Conservation (phyloP, 352 stramenopile genomes). For the Plasmopara viticola region DNA sequence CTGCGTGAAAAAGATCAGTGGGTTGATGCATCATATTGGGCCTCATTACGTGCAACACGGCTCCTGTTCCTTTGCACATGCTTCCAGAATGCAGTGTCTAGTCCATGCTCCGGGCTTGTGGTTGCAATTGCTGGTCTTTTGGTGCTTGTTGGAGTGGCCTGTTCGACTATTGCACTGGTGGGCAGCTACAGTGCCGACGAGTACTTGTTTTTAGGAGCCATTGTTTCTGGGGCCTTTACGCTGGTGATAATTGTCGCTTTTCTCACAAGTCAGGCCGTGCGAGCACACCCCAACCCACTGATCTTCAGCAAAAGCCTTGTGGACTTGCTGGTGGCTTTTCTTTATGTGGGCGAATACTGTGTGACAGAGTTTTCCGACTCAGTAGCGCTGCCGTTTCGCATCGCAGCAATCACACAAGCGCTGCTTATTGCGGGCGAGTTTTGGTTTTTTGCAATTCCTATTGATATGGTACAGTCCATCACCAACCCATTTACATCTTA, state of each 20-base stretch:
- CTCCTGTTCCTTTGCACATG: slow-evolving; percentile 21
- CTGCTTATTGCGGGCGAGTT: slow-evolving; percentile 82
- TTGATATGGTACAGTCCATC: slow-evolving; percentile 86
- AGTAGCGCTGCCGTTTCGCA: slow-evolving; percentile 48
- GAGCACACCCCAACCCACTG: slow-evolving; percentile 72
- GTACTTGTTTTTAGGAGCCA: slow-evolving; percentile 66
- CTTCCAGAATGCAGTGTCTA: slow-evolving; percentile 15
- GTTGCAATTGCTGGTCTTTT: slow-evolving; percentile 31
- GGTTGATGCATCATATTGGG: slow-evolving; percentile 8
- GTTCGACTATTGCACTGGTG: slow-evolving; percentile 29
- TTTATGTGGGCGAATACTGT: slow-evolving; percentile 77
- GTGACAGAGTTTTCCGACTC: slow-evolving; percentile 57
- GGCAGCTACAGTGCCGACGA: slow-evolving; percentile 37
- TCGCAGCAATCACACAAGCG: slow-evolving; percentile 63
- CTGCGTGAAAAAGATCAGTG: slow-evolving; percentile 30
- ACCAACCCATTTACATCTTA: slow-evolving; percentile 88
- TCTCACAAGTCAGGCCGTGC: slow-evolving; percentile 41
- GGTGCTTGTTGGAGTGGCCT: slow-evolving; percentile 32
- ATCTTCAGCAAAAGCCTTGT: slow-evolving; percentile 85
- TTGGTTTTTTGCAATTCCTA: slow-evolving; percentile 86
- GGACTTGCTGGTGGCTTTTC: slow-evolving; percentile 58
- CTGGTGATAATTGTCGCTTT: slow-evolving; percentile 72
- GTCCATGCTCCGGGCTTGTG: slow-evolving; percentile 26
- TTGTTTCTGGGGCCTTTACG: slow-evolving; percentile 68
- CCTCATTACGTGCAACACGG: neutral